Conservation (phyloP, 2,329 filamentous ascomycete species). For the Penicillium sp. region DNA sequence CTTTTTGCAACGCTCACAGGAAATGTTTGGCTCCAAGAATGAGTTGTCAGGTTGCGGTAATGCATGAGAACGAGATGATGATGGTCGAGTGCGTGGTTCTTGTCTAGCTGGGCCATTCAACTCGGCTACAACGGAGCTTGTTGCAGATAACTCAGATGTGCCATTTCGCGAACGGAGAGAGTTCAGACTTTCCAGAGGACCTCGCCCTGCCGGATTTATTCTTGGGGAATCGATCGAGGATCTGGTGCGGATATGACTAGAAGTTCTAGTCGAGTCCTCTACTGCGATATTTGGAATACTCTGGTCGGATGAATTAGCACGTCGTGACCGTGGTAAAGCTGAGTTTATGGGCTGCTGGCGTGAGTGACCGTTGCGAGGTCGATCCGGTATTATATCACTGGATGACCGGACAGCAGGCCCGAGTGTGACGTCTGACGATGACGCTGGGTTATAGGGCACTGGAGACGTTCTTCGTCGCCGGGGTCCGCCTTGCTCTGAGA, state of each 20-base stretch:
- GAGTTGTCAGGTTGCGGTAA: conserved; percentile 37
- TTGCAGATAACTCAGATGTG: conserved; percentile 8
- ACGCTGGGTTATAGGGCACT: conserved; percentile 36
- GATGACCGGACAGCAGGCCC: conserved; percentile 40
- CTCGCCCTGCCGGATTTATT: conserved; percentile 22
- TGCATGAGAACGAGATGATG: conserved; percentile 37
- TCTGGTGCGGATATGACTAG: conserved; percentile 29
- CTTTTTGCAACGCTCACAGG: conserved; percentile 73
- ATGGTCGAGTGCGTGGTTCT: conserved; percentile 36
- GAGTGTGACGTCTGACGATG: conserved; percentile 40
- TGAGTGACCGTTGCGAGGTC: conserved; percentile 32
- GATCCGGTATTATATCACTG: conserved; percentile 43
- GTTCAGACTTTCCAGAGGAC: conserved; percentile 20
- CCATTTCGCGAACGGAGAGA: conserved; percentile 2
- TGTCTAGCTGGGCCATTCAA: conserved; percentile 24
- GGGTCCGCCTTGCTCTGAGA: conserved; percentile 41
- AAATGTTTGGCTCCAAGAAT: conserved; percentile 73
- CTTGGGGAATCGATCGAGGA: conserved; percentile 32
- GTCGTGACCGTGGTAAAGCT: conserved; percentile 32
- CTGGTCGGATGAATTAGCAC: conserved; percentile 41
- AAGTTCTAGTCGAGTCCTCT: conserved; percentile 29
- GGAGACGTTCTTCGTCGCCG: conserved; percentile 42
- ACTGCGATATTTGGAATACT: conserved; percentile 32
- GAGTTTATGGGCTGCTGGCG: conserved; percentile 32
- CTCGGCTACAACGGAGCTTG: conserved; percentile 22